Evolutionary conservation across 306 rosid genomes (phyloP).

Genomic region (Cicer judaicum): DNA sequence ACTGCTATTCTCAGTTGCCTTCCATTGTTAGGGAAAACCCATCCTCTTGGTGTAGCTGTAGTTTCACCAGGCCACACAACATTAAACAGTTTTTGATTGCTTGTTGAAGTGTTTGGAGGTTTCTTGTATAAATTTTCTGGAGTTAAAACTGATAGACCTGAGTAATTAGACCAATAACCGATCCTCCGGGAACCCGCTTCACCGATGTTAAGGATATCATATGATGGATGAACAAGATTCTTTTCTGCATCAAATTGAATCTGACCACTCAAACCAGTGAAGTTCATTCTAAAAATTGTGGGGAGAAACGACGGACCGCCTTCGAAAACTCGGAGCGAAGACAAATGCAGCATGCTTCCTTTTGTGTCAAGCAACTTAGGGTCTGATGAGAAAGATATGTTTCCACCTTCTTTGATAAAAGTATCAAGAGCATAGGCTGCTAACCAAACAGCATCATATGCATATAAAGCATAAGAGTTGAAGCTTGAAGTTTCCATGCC

Average conservation of each 20-base stretch:
- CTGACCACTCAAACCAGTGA: conserved; percentile 77
- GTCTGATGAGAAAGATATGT: conserved; percentile 71
- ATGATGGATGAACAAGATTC: conserved; percentile 71
- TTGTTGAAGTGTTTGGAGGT: conserved; percentile 56
- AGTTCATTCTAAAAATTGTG: conserved; percentile 65
- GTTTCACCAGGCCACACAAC: conserved; percentile 95
- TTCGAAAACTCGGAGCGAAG: conserved; percentile 69
- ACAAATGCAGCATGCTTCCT: conserved; percentile 60
- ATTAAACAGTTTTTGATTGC: conserved; percentile 57
- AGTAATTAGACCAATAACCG: conserved; percentile 91
- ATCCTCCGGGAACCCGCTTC: conserved; percentile 65
- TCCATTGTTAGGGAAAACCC: conserved; percentile 97
- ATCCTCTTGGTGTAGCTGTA: conserved; percentile 65
- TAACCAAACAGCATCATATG: conserved; percentile 89
- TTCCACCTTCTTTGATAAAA: conserved; percentile 70
- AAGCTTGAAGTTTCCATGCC: conserved; percentile 52
- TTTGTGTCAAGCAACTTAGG: conserved; percentile 61
- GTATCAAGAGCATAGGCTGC: conserved; percentile 79
- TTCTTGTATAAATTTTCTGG: conserved; percentile 71
- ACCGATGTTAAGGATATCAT: conserved; percentile 80
- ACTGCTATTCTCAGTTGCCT: conserved; percentile 80
- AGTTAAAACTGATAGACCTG: conserved; percentile 65
- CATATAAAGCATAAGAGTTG: conserved; percentile 89
- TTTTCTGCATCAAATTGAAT: conserved; percentile 68
- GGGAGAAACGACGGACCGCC: conserved; percentile 66